These are phyloP conservation scores for Saturnispora sekii DNA, from an alignment of 805 yeast species.

Conservation along the genomic window DNA sequence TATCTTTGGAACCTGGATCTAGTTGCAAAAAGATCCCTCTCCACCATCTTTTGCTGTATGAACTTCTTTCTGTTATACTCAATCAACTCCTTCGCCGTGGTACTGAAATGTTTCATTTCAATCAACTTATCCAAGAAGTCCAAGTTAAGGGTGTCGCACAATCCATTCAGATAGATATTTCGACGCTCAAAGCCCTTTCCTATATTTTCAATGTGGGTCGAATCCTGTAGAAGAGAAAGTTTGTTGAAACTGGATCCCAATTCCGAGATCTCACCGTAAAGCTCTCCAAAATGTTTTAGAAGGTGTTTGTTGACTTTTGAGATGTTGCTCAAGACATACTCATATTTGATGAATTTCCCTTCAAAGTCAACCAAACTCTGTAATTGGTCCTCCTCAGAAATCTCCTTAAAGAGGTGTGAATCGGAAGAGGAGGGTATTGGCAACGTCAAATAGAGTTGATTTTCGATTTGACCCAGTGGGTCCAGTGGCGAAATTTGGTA, in stretches of 20 bases:
- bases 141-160: slow-evolving; percentile 24
- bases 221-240: slow-evolving; percentile 40
- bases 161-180: slow-evolving; percentile 39
- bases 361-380: slow-evolving; percentile 23
- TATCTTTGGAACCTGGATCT: slow-evolving; percentile 19
- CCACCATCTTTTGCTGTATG: slow-evolving; percentile 24
- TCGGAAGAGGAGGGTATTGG: slow-evolving; percentile 43
- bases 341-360: slow-evolving; percentile 26
- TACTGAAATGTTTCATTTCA: slow-evolving; percentile 27
- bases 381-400: slow-evolving; percentile 22
- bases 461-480: slow-evolving; percentile 45
- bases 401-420: slow-evolving; percentile 18
- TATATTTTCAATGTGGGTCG: slow-evolving; percentile 51
- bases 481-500: slow-evolving; percentile 53
- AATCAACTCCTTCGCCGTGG: slow-evolving; percentile 24
- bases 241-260: slow-evolving; percentile 43
- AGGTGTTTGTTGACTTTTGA: slow-evolving; percentile 35
- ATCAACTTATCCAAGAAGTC: slow-evolving; percentile 26
- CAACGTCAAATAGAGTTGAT: slow-evolving; percentile 44
- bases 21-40: slow-evolving; percentile 20
- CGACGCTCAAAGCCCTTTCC: slow-evolving; percentile 81
- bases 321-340: slow-evolving; percentile 24
- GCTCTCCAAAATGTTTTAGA: slow-evolving; percentile 35
- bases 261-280: slow-evolving; percentile 40
- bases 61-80: slow-evolving; percentile 27